Percentiles rank a stretch among this genome's conserved stretches.
Conservation (phyloP, 306 rosid genomes). For the Rosa lucieae region DNA sequence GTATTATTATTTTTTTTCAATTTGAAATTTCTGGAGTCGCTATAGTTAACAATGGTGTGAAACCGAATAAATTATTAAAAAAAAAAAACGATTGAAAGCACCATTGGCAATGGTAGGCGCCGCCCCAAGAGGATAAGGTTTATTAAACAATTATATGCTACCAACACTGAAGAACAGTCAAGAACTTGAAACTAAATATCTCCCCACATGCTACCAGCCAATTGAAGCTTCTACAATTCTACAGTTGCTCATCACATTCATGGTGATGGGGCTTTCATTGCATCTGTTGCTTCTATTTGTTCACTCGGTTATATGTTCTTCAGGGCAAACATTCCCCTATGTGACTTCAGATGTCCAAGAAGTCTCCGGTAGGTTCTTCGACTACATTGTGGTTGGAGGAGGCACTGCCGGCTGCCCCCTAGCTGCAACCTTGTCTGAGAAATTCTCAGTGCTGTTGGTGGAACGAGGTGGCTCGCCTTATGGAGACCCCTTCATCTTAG, state of each 20-base stretch:
- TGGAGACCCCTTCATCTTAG: constrained; percentile 55
- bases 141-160: no score
- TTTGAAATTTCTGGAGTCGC: no score
- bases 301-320: constrained; percentile 31
- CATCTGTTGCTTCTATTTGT: constrained; percentile 29
- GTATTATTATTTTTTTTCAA: no score
- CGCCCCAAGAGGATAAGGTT: no score
- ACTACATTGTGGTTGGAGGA: constrained; percentile 41
- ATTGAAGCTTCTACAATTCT: constrained; percentile 37
- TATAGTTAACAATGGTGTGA: no score
- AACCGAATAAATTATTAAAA: no score
- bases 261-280: constrained; percentile 19
- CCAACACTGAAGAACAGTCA: no score
- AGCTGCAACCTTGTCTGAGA: constrained; percentile 68
- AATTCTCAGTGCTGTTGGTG: constrained; percentile 56
- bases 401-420: constrained; percentile 53
- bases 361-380: constrained; percentile 57
- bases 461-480: constrained; percentile 72
- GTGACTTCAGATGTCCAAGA: constrained; percentile 64
- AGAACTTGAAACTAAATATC: no score
- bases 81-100: no score
- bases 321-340: constrained; percentile 43
- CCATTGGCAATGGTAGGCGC: no score
- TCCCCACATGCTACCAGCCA: not conserved
- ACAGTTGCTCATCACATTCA: constrained; percentile 11